These are phyloP conservation scores for Amphibolis antarctica DNA, from an alignment of 106 monocot genomes.

Conservation along the genomic window DNA sequence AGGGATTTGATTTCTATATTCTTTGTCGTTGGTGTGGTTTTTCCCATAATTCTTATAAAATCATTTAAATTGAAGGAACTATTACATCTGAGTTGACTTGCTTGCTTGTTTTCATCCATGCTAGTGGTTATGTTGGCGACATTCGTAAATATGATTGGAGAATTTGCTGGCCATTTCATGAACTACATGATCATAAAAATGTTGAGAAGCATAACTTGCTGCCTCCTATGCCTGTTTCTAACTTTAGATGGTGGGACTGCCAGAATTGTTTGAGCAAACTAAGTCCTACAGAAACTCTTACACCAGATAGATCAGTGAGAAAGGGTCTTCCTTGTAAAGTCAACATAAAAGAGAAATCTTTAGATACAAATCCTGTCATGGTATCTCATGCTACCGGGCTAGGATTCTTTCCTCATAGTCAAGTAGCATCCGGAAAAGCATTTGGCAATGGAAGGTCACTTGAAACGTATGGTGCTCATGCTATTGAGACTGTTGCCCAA, in stretches of 20 bases:
- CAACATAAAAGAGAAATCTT: slow-evolving; percentile 6
- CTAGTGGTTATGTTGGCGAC: slow-evolving; percentile 49
- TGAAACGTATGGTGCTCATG: not conserved
- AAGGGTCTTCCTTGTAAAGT: slow-evolving; percentile 9
- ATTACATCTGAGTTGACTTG: not conserved
- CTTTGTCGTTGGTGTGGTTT: too few species aligned
- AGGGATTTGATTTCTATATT: too few species aligned
- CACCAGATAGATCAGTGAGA: slow-evolving; percentile 4
- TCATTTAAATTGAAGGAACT: not conserved
- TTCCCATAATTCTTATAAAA: too few species aligned
- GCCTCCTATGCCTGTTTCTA: slow-evolving; percentile 35
- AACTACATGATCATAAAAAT: slow-evolving; percentile 5
- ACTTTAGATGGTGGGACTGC: slow-evolving; percentile 78
- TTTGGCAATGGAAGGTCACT: slow-evolving; percentile 2
- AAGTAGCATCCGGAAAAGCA: slow-evolving; percentile 4
- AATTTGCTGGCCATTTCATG: slow-evolving; percentile 41
- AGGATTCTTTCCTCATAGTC: slow-evolving; percentile 3
- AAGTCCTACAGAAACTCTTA: slow-evolving; percentile 6
- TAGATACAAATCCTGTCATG: slow-evolving; percentile 7
- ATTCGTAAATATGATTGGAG: slow-evolving; percentile 37
- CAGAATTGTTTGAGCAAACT: slow-evolving; percentile 28
- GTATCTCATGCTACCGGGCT: slow-evolving; percentile 5
- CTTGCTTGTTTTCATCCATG: slow-evolving; percentile 2
- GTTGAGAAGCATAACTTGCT: slow-evolving; percentile 11
- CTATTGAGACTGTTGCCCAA: slow-evolving; percentile 3